Evolutionary conservation across 306 rosid species (phyloP).

Genomic region (Ceratonia siliqua): DNA sequence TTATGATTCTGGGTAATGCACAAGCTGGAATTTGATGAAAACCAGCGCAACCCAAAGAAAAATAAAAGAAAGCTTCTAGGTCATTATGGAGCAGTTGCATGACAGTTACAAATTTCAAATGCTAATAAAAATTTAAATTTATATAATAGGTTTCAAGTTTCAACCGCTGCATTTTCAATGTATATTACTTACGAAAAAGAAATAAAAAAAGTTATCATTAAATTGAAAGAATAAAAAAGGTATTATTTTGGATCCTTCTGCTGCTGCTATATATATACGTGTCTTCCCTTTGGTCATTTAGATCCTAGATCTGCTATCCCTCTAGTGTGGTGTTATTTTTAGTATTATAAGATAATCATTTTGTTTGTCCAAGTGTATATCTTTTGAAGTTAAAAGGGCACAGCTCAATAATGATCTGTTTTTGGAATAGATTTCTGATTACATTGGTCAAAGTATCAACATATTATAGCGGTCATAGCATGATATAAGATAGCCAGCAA

Average conservation of each 20-base stretch:
- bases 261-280: conserved; percentile 9
- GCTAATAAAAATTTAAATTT: conserved; percentile 2
- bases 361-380: background rate
- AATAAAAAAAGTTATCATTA: background rate
- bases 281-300: background rate
- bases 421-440: background rate
- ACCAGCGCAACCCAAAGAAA: background rate
- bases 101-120: background rate
- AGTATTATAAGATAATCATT: background rate
- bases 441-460: background rate
- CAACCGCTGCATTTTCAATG: background rate
- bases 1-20: conserved; percentile 13
- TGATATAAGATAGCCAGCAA: background rate
- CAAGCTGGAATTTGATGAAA: conserved; percentile 29
- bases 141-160: conserved; percentile 13
- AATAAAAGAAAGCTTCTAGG: background rate
- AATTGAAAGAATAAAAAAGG: background rate
- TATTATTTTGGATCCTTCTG: background rate
- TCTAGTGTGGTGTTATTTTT: background rate
- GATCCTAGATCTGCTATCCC: background rate
- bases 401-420: background rate
- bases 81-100: background rate
- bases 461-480: too few relatives aligned
- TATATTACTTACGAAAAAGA: background rate
- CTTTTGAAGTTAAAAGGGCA: background rate